Evolutionary conservation across 768 basidiomycete species (phyloP).

Genomic region (Boletus rex-veris): DNA sequence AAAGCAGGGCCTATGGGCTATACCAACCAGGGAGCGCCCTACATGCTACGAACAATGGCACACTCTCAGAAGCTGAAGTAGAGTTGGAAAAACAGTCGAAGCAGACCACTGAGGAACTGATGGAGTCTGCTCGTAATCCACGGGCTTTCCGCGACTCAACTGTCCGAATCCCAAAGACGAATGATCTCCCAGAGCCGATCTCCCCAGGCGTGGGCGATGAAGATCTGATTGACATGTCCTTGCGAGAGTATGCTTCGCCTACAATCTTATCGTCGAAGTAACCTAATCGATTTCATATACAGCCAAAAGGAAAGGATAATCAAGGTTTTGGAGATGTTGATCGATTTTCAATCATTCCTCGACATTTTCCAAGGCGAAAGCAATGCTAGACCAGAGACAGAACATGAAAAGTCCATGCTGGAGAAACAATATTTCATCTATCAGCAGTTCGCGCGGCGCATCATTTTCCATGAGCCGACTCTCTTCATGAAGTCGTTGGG

Average conservation of each 20-base stretch:
- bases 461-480: slow-evolving; percentile 28
- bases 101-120: neutral
- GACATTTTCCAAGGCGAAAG: neutral
- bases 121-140: neutral
- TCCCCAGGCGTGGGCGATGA: slow-evolving; percentile 6
- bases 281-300: neutral
- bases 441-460: slow-evolving; percentile 28
- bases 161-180: neutral
- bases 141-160: neutral
- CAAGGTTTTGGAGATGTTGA: neutral
- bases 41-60: neutral
- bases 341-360: slow-evolving; percentile 4
- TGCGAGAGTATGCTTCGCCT: slow-evolving; percentile 7
- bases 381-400: neutral
- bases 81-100: neutral
- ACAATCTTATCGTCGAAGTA: neutral
- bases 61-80: neutral
- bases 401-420: neutral
- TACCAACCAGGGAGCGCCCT: neutral
- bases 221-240: slow-evolving; percentile 15
- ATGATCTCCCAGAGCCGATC: neutral
- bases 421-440: neutral
- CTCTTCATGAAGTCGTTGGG: slow-evolving; percentile 28
- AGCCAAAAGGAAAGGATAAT: slow-evolving; percentile 8
- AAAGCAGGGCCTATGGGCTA: slow-evolving; percentile 16